Evolutionary conservation across 495 filamentous ascomycete genomes (phyloP), one percentile per base, ranked within the genome.

Genomic region (Tuber brumale): DNA sequence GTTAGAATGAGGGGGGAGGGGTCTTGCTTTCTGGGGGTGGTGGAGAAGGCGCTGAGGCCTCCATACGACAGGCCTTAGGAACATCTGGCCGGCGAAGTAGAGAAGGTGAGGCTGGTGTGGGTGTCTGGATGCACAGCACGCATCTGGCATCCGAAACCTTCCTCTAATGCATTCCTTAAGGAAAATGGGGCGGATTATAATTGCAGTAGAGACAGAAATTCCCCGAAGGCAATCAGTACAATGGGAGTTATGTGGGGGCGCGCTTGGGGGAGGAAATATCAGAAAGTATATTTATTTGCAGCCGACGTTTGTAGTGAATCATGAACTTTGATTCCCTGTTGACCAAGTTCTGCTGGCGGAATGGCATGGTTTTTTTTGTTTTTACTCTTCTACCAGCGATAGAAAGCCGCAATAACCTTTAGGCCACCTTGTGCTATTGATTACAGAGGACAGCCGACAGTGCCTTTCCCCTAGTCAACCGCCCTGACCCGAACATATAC

Each of bases 221-320:
- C 75, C 69, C 77, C 66, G 71, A 73, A 7, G n/a, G 16, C 27
- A 70, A 74, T 71, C 45, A 51, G 31, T 39, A 71, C 66, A 41
- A 39, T 39, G 66, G 41, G 43, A 41, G 66, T 69, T 37, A 77
- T 77, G 77, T 77, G 77, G 72, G 71, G 45, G 39, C 14, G 27
- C 14, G 35, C 27, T 66, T 12, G 14, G 12, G 57, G 16, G 57
- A 19, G 8, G 14, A 19, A 27, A 18, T 73, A 41, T 48, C 72
- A n/a, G 42, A 70, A 78, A 74, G 37, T 77, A 6, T 73, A 78
- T 77, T 77, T 45, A 21, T 43, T 74, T 71, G 45, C 71, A 35
- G 61, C 46, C n/a, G 71, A 74, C 23, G 37, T 39, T 77, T 77
- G 37, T 72, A 35, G 57, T 66, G 57, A 66, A 66, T 35, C 3